Percentiles rank a stretch among this genome's conserved stretches.
These are phyloP conservation scores for Rusavskia elegans DNA, from an alignment of 495 filamentous ascomycete species.

Conservation along the genomic window DNA sequence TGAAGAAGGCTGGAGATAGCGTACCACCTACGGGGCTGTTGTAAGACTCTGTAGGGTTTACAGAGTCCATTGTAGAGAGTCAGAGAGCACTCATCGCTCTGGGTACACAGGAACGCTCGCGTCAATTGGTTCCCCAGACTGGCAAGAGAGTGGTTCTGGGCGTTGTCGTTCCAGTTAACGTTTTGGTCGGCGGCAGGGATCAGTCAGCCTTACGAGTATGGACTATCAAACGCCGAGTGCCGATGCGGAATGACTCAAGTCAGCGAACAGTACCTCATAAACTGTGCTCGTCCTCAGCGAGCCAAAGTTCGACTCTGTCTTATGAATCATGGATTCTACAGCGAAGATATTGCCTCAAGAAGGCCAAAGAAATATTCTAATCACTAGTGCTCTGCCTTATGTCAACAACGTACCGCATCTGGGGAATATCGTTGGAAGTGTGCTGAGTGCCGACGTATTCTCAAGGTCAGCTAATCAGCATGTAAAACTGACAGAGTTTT, in stretches of 20 bases:
- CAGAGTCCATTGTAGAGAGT: neutral
- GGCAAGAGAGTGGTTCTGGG: too few relatives aligned
- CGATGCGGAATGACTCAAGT: too few relatives aligned
- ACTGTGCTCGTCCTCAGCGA: neutral
- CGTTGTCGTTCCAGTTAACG: too few relatives aligned
- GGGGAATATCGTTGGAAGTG: conserved; percentile 84
- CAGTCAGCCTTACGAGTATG: too few relatives aligned
- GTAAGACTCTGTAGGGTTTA: neutral
- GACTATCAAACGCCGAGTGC: too few relatives aligned
- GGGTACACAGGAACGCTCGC: too few relatives aligned
- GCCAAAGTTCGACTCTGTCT: too few relatives aligned
- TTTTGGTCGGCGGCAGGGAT: too few relatives aligned
- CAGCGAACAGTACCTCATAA: too few relatives aligned
- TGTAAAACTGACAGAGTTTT: neutral
- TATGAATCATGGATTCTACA: conserved; percentile 3
- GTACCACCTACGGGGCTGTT: neutral
- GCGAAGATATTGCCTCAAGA: conserved; percentile 23
- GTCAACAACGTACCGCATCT: conserved; percentile 95
- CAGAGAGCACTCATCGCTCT: too few relatives aligned
- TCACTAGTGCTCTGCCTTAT: conserved; percentile 62
- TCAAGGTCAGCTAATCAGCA: conserved; percentile 4
- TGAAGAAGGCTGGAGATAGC: neutral
- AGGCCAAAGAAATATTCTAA: conserved; percentile 32
- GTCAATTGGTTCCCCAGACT: too few relatives aligned
- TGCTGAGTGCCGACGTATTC: conserved; percentile 71